Evolutionary conservation across 208 protist genomes (phyloP), one percentile per base, ranked within the genome.

Genomic region (Crithidia acanthocephali): DNA sequence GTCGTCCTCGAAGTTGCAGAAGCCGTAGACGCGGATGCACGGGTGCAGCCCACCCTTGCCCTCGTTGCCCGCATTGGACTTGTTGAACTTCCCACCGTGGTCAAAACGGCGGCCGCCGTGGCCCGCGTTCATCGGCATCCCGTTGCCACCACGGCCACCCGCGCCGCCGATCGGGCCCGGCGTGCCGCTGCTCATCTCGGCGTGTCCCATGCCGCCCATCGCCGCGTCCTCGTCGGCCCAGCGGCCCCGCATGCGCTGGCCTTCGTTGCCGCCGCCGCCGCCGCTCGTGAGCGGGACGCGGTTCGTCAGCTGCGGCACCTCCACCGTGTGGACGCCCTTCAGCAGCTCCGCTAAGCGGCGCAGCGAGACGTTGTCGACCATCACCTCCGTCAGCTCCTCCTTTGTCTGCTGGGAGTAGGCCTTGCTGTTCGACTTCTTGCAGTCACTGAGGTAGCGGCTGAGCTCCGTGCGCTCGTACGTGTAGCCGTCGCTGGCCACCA

Each of bases 1-100:
- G 71, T 94, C 88, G 44, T 89, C 81, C 62, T 89, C 87, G 71
- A 94, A 96, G 80, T 96, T 96, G 81, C 91, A 96, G 64, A 73
- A 82, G 22, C 91, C 88, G 74, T 93, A 96, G n/a, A 96, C 85
- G 51, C 91, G 91, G 62, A 94, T 74, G 66, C 91, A 96, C 13
- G 91, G 91, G 70, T 96, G 91, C 16, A 88, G 79, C 6, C 52
- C 68, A n/a, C 58, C 74, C 42, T 81, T 82, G 35, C 52, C 60
- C 28, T 70, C 61, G 63, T 53, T 73, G 63, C 27, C 59, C 40
- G 63, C 57, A 45, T 40, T 50, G 13, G 70, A 50, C 33, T 57
- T 62, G 55, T 65, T 60, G 22, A 44, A 72, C 63, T 73, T 74
- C 16, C 60, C 78, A 48, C 65, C 79, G 22, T 75, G 63, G 47